Conservation (phyloP, 2,329 filamentous ascomycete genomes). For the Trichoderma afroharzianum region DNA sequence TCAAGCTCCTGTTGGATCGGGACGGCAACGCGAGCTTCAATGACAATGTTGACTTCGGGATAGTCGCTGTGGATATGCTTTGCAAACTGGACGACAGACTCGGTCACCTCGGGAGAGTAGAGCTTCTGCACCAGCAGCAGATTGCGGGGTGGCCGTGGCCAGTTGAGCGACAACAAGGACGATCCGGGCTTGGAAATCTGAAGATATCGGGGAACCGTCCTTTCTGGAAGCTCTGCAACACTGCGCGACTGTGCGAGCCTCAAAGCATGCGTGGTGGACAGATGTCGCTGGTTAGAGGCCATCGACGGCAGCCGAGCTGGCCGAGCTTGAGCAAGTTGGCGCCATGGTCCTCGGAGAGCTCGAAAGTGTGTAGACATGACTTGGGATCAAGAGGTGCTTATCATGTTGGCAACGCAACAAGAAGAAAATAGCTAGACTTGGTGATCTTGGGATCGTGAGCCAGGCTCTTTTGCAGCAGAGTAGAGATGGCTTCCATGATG, state of each 20-base stretch:
- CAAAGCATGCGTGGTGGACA: slow-evolving; percentile 45
- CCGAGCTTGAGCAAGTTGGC: slow-evolving; percentile 5
- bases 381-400: slow-evolving; percentile 3
- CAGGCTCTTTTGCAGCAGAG: neutral
- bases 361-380: slow-evolving; percentile 15
- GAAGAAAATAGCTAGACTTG: neutral
- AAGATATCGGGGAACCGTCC: slow-evolving; percentile 35
- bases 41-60: slow-evolving; percentile 73
- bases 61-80: slow-evolving; percentile 78
- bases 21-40: slow-evolving; percentile 72
- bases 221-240: slow-evolving; percentile 32
- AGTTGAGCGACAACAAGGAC: slow-evolving; percentile 53
- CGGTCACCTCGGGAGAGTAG: slow-evolving; percentile 50
- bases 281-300: slow-evolving; percentile 32
- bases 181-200: slow-evolving; percentile 44
- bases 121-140: slow-evolving; percentile 58
- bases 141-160: slow-evolving; percentile 53
- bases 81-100: slow-evolving; percentile 53
- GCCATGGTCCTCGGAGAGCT: slow-evolving; percentile 12
- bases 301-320: slow-evolving; percentile 7
- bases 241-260: slow-evolving; percentile 34
- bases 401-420: slow-evolving; percentile 12
- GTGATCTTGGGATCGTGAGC: neutral
- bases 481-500: neutral
- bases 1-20: slow-evolving; percentile 66